Base-by-base conservation (phyloP, 164 flowering plant genomes). In the Houttuynia cordata region DNA sequence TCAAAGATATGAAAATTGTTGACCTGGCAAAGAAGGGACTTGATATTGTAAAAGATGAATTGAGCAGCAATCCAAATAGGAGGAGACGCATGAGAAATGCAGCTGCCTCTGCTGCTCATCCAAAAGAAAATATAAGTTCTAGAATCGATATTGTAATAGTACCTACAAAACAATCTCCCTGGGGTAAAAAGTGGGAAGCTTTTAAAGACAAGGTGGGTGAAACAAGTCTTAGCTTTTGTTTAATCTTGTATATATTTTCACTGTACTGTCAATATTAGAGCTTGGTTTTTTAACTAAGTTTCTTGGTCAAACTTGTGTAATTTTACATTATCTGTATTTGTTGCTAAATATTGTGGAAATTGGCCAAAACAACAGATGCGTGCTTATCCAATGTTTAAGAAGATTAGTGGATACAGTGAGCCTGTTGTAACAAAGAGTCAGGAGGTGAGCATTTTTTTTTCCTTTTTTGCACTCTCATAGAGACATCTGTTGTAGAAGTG, bases 11-110 rank as follows among this genome's bases (percentile, higher is more conserved):
- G 60, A 90, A 88, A 71, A 77, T 85, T 0, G 20, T 75, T 65
- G 97, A 88, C 64, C 58, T 86, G 14, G 89, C 86, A n/a, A 93
- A 86, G 79, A 83, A 80, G 73, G 96, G 95, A 49, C 83, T 75
- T 71, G 86, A 77, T 19, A 72, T 85, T 41, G 82, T 94, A 41
- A 90, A 83, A 81, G 99, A 94, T 64, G 99, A 94, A 73, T 71
- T 94, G 62, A 80, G 77, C 55, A 78, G 88, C 47, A 85, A 63
- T 14, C 76, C 91, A 47, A 74, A 60, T 62, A 86, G 65, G 80
- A 85, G 80, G 66, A 85, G 76, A 72, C 89, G 65, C 45, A 68
- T 84, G 64, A 79, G 77, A 60, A 66, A 78, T 67, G 76, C 73
- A 42, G 74, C 81, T 57, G 55, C 86, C 24, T 64, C 91, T 61